Base-by-base conservation (phyloP, 2,329 filamentous ascomycete species). In the Zymoseptoria brevis region DNA sequence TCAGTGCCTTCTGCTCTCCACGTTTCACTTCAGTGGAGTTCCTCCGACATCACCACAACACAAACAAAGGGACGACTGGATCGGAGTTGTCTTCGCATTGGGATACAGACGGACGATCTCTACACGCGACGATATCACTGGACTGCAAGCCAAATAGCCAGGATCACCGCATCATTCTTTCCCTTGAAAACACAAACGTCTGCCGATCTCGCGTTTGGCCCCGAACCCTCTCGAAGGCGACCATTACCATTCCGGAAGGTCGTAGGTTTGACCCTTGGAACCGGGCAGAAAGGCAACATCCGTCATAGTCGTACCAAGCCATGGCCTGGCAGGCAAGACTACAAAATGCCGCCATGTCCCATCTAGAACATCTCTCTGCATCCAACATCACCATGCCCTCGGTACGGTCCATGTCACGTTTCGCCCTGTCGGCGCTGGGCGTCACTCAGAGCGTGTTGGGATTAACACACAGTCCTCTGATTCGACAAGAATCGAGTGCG, bases 391-490 rank as follows among this genome's bases (percentile, higher is more conserved):
- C 56, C 57, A 69, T 72, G 67, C 69, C 68, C 63, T 71, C 69
- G 11, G 53, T 68, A 16, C 67, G 64, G 26, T 66, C 66, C 16
- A 49, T 54, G 48, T 67, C 67, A 13, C 62, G 57, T 35, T 61
- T 69, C 45, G 68, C 68, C 19, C 57, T 71, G 19, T 65, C 69
- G n/a, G 68, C 67, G 1, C 56, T 70, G 24, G 66, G 66, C 49
- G 59, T 61, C 50, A 66, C 66, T 16, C 69, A 72, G 55, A 56
- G 63, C 9, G 67, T 70, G 22, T 62, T 72, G 22, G 67, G 64
- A 7, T 41, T 55, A 19, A 52, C 67, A 51, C 55, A 60, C n/a
- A 66, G 60, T 29, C 58, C 62, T 8, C 57, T 66, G 8, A 26
- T 41, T 8, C 52, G 60, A 5, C 57, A 52, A 21, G 19, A 53